A percentile compares a stretch with the other conserved stretches of the same genome.
Evolutionary conservation across 2,329 filamentous ascomycete species (phyloP).

Genomic region (Sporothrix sp.): DNA sequence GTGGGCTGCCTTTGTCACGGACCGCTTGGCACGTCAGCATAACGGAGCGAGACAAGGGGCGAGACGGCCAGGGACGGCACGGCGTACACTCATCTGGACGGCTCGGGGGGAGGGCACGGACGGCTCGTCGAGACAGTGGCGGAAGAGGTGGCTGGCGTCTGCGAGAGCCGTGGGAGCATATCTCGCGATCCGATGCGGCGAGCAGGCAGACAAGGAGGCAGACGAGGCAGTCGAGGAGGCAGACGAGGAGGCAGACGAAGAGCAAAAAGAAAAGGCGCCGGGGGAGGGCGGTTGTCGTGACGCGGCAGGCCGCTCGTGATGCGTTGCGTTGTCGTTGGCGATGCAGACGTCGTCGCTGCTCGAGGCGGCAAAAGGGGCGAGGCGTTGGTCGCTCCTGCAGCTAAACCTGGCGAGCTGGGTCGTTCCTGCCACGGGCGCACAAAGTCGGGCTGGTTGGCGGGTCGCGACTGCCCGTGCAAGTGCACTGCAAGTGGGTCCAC

Average conservation of each 20-base stretch:
- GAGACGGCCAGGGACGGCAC: neutral
- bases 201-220: neutral
- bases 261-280: neutral
- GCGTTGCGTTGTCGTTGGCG: conserved; percentile 3
- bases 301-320: no score
- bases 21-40: neutral
- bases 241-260: neutral
- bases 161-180: conserved; percentile 3
- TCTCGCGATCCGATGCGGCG: neutral
- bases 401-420: no score
- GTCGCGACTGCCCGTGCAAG: neutral
- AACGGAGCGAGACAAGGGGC: neutral
- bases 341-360: neutral
- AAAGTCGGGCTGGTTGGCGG: neutral
- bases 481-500: neutral
- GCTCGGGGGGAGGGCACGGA: neutral
- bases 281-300: no score
- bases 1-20: conserved; percentile 56
- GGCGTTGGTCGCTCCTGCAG: neutral
- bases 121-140: neutral
- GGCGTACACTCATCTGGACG: conserved; percentile 13
- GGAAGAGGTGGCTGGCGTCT: neutral
- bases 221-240: neutral
- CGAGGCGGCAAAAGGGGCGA: neutral
- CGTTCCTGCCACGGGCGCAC: no score